These are phyloP conservation scores for Musa acuminata DNA, from an alignment of 176 grass and related monocot genomes.

Conservation along the genomic window DNA sequence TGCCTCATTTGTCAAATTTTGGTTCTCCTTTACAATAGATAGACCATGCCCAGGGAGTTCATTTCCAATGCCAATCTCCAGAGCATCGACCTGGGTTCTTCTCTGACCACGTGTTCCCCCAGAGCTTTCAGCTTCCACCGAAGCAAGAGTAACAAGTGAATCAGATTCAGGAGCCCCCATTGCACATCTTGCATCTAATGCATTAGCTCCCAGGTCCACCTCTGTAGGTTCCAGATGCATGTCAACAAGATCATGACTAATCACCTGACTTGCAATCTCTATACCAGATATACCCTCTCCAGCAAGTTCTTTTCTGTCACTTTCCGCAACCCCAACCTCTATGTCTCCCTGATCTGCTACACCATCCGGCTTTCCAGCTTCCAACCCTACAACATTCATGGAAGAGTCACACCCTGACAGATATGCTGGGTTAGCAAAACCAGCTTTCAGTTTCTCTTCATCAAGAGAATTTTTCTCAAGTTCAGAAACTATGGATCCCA, in stretches of 20 bases:
- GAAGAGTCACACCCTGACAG: not conserved
- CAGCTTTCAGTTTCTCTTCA: not conserved
- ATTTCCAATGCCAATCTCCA: not conserved
- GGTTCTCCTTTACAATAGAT: not conserved
- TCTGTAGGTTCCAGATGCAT: not conserved
- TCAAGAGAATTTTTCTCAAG: not conserved
- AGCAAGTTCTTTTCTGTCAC: not conserved
- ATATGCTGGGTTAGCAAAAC: not conserved
- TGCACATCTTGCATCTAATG: not conserved
- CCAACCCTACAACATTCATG: not conserved
- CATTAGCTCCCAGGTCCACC: not conserved
- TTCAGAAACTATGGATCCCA: not conserved
- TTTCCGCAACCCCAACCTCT: not conserved
- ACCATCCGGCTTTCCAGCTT: not conserved
- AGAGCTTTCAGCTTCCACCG: not conserved
- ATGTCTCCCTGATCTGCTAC: not conserved
- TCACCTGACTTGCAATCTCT: not conserved
- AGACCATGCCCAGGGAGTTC: not conserved
- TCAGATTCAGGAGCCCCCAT: not conserved
- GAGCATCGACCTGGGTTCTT: not conserved
- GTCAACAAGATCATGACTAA: not conserved
- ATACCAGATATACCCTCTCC: not conserved
- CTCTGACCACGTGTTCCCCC: not conserved
- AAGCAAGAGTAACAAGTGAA: not conserved
- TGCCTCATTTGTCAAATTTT: not conserved